These are phyloP conservation scores for Fusarium sp. DNA, from an alignment of 2,329 filamentous ascomycete genomes.

Conservation along the genomic window DNA sequence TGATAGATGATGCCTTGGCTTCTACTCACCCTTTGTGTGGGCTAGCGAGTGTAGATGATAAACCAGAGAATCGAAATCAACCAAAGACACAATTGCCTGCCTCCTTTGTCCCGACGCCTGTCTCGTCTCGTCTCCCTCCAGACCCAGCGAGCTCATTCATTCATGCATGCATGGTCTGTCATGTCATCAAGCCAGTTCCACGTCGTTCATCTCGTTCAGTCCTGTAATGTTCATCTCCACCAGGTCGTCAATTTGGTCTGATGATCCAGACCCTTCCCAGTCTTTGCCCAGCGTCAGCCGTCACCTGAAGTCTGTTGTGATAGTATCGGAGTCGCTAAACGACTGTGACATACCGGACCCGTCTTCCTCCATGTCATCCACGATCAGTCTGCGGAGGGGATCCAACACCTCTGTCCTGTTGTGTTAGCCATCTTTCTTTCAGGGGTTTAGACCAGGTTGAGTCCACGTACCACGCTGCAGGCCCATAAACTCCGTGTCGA, in stretches of 20 bases:
- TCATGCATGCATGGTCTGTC: not conserved
- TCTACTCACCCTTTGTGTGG: constrained; percentile 1
- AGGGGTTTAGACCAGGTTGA: not conserved
- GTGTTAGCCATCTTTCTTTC: constrained; percentile 26
- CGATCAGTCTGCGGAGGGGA: constrained; percentile 63
- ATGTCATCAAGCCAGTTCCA: constrained; percentile 37
- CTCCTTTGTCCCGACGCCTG: constrained; percentile 3
- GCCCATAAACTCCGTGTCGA: constrained; percentile 42
- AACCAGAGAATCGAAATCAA: constrained; percentile 23
- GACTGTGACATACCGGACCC: constrained; percentile 64
- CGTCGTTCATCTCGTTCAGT: constrained; percentile 53
- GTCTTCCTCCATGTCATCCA: constrained; percentile 69
- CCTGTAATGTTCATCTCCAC: constrained; percentile 58
- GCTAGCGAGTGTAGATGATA: constrained; percentile 19
- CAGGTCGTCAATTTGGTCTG: constrained; percentile 64
- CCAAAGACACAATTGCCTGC: constrained; percentile 9
- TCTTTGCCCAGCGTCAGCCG: constrained; percentile 51
- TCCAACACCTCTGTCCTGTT: constrained; percentile 52
- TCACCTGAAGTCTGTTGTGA: constrained; percentile 40
- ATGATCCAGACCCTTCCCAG: constrained; percentile 67
- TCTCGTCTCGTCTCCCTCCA: not conserved
- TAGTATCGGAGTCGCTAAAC: constrained; percentile 41
- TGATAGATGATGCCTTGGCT: not conserved
- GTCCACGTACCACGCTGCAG: constrained; percentile 42
- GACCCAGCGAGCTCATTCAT: not conserved